Percentiles rank a stretch among this genome's conserved stretches.
Conservation (phyloP, 352 stramenopile species). For the Globisporangium cystogenes region DNA sequence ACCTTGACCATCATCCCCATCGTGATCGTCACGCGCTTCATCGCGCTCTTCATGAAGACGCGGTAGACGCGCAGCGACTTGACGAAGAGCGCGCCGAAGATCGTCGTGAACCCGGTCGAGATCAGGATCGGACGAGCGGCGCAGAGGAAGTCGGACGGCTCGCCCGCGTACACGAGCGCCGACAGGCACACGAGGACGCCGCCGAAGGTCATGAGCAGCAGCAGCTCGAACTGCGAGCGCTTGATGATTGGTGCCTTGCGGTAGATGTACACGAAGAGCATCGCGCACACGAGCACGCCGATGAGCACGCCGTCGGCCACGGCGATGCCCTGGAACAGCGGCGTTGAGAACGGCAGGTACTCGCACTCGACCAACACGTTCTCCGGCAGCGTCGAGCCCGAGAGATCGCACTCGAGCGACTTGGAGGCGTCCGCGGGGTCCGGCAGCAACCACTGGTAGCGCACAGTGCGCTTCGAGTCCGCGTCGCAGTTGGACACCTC, state of each 20-base stretch:
- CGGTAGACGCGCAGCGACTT: too few relatives aligned
- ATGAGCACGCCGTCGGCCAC: slow-evolving; percentile 2
- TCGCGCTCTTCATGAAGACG: slow-evolving; percentile 18
- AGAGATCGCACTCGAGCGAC: slow-evolving; percentile 29
- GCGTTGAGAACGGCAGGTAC: slow-evolving; percentile 20
- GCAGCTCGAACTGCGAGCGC: slow-evolving; percentile 27
- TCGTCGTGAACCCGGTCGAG: slow-evolving; percentile 22
- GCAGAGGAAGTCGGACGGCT: slow-evolving; percentile 14
- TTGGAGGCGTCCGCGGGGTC: slow-evolving; percentile 7
- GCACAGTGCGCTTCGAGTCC: slow-evolving; percentile 17
- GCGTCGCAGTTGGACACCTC: slow-evolving; percentile 21
- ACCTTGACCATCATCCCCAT: too few relatives aligned
- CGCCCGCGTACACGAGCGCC: slow-evolving; percentile 15
- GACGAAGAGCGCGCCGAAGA: slow-evolving; percentile 25
- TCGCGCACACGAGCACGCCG: slow-evolving; percentile 17
- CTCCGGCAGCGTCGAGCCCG: slow-evolving; percentile 16
- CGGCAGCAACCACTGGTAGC: slow-evolving; percentile 34
- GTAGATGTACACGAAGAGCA: too few relatives aligned
- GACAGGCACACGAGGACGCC: slow-evolving; percentile 21
- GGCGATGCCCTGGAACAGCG: slow-evolving; percentile 8
- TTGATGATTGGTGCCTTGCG: slow-evolving; percentile 27
- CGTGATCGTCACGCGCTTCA: slow-evolving; percentile 26
- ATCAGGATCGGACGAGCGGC: too few relatives aligned
- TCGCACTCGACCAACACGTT: slow-evolving; percentile 23
- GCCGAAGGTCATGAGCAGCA: slow-evolving; percentile 21